These are phyloP conservation scores for Chaetomium globosum DNA, from an alignment of 2,329 filamentous ascomycete genomes.

Conservation along the genomic window DNA sequence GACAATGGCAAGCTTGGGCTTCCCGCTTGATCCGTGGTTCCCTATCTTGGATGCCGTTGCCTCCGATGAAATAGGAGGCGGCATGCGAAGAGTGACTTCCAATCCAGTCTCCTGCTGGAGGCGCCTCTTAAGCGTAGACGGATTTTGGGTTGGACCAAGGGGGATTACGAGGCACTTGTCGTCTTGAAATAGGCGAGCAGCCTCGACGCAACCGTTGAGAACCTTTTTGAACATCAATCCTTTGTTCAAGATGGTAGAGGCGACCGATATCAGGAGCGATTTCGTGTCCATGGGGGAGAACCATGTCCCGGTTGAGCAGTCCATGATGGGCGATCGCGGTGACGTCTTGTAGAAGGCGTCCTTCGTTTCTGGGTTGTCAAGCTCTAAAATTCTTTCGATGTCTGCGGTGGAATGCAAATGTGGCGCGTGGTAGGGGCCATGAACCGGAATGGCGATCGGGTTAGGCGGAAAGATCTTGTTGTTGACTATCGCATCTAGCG, in stretches of 20 bases:
- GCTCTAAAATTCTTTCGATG: conserved; percentile 50
- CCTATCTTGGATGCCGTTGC: conserved; percentile 45
- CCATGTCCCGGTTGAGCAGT: conserved; percentile 51
- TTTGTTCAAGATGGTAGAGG: conserved; percentile 55
- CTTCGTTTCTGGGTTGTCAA: conserved; percentile 46
- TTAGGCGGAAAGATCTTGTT: conserved; percentile 47
- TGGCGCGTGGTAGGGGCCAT: conserved; percentile 60
- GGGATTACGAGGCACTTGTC: conserved; percentile 52
- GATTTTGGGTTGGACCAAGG: conserved; percentile 54
- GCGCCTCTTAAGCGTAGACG: conserved; percentile 49
- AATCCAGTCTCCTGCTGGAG: conserved; percentile 49
- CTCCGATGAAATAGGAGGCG: conserved; percentile 44
- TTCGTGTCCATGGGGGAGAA: conserved; percentile 47
- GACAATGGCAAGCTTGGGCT: conserved; percentile 80
- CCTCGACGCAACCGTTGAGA: conserved; percentile 51
- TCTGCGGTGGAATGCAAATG: conserved; percentile 54
- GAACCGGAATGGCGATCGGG: conserved; percentile 55
- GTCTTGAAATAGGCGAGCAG: conserved; percentile 47
- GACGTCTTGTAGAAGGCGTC: conserved; percentile 48
- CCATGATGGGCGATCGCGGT: conserved; percentile 55
- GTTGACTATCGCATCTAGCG: conserved; percentile 49
- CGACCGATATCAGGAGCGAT: conserved; percentile 48
- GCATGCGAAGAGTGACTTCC: conserved; percentile 47
- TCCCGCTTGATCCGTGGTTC: conserved; percentile 51
- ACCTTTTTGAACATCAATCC: conserved; percentile 53